Percentiles rank a stretch among this genome's conserved stretches.
Conservation (phyloP, 1,139 yeast species). For the Hyphopichia khmerensis region DNA sequence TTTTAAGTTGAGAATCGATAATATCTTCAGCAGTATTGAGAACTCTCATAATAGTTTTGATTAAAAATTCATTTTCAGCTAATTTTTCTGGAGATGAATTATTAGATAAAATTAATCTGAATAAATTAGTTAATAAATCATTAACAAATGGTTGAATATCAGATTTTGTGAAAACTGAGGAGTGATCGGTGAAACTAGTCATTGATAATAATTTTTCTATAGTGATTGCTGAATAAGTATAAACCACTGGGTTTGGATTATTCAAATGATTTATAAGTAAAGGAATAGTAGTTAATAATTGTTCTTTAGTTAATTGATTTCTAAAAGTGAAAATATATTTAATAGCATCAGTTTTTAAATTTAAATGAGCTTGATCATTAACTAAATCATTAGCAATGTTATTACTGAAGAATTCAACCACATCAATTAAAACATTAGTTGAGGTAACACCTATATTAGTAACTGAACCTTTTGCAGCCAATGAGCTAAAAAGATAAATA, state of each 20-base stretch:
- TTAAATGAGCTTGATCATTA: constrained; percentile 54
- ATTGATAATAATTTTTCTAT: constrained; percentile 84
- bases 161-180: constrained; percentile 62
- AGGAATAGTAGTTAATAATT: constrained; percentile 78
- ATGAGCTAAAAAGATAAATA: constrained; percentile 77
- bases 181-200: constrained; percentile 52
- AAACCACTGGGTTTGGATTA: constrained; percentile 71
- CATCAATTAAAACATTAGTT: constrained; percentile 81
- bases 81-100: constrained; percentile 69
- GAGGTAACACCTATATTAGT: constrained; percentile 88
- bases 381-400: constrained; percentile 82
- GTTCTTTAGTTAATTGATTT: constrained; percentile 87
- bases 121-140: constrained; percentile 61
- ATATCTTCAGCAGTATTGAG: constrained; percentile 72
- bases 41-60: constrained; percentile 86
- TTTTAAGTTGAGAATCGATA: constrained; percentile 35
- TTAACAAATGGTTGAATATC: constrained; percentile 57
- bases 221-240: constrained; percentile 91
- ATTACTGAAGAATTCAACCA: constrained; percentile 77
- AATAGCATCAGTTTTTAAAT: constrained; percentile 87
- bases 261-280: constrained; percentile 68
- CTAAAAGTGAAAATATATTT: constrained; percentile 87
- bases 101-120: constrained; percentile 53
- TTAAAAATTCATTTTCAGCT: constrained; percentile 91
- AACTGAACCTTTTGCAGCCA: constrained; percentile 87